Evolutionary conservation across 2,329 filamentous ascomycete species (phyloP).

Genomic region (Microcera coccophila): DNA sequence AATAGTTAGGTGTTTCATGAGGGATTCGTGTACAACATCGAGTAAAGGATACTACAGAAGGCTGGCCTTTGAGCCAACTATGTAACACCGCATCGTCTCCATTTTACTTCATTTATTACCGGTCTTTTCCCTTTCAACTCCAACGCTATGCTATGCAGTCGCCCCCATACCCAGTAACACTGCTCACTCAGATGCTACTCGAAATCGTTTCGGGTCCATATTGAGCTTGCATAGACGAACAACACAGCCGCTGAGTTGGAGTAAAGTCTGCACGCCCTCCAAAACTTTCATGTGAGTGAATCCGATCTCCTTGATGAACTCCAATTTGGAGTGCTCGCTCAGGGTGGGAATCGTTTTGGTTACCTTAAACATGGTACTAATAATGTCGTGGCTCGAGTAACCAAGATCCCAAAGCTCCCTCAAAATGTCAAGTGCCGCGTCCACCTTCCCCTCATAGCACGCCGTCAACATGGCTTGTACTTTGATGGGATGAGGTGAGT

Average conservation of each 20-base stretch:
- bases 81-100: conserved; percentile 18
- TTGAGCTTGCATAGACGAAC: conserved; percentile 90
- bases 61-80: conserved; percentile 14
- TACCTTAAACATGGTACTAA: conserved; percentile 98
- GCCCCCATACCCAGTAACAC: conserved; percentile 8
- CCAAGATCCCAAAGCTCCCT: conserved; percentile 92
- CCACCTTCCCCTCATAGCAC: conserved; percentile 88
- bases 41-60: conserved; percentile 16
- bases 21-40: conserved; percentile 7
- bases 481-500: conserved; percentile 95
- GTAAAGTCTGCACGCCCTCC: conserved; percentile 92
- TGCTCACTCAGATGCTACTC: conserved; percentile 35
- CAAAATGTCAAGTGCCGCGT: conserved; percentile 78
- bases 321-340: conserved; percentile 90
- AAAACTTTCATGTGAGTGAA: conserved; percentile 99
- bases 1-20: conserved; percentile 6
- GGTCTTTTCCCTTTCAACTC: conserved; percentile 20
- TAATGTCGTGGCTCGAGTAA: conserved; percentile 98
- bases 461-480: conserved; percentile 98
- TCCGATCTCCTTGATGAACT: conserved; percentile 98
- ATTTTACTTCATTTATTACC: conserved; percentile 16
- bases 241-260: conserved; percentile 90
- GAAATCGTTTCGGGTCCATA: conserved; percentile 86
- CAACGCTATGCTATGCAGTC: conserved; percentile 34
- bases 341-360: conserved; percentile 92